Evolutionary conservation across 2,329 filamentous ascomycete genomes (phyloP).

Genomic region (Onygenales sp.): DNA sequence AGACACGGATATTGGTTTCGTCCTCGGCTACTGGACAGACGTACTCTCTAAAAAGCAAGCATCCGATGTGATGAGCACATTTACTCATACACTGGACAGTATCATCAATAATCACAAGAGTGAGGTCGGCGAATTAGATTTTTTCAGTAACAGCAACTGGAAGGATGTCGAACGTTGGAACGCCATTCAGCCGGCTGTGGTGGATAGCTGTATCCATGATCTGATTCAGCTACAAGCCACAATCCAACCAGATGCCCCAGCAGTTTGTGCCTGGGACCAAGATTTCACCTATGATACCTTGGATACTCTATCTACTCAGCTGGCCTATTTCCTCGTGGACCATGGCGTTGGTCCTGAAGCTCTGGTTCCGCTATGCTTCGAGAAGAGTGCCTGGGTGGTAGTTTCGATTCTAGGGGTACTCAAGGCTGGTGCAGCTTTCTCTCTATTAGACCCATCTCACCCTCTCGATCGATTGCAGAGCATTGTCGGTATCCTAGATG

Average conservation of each 20-base stretch:
- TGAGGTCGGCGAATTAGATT: not conserved
- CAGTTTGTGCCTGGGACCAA: conserved; percentile 16
- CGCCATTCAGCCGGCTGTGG: not conserved
- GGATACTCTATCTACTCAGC: conserved; percentile 11
- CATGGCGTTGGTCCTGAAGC: conserved; percentile 5
- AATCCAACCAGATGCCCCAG: conserved; percentile 7
- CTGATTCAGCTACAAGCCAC: conserved; percentile 6
- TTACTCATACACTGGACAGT: conserved; percentile 21
- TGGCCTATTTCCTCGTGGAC: conserved; percentile 5
- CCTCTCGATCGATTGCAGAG: conserved; percentile 2
- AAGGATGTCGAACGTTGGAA: conserved; percentile 2
- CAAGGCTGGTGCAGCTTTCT: conserved; percentile 12
- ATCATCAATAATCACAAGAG: conserved; percentile 19
- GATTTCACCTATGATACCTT: conserved; percentile 10
- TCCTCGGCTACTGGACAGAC: conserved; percentile 31
- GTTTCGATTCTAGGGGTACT: conserved; percentile 11
- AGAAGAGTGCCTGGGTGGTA: conserved; percentile 10
- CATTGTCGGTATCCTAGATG: not conserved
- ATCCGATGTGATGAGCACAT: conserved; percentile 18
- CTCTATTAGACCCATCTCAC: conserved; percentile 7
- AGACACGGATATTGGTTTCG: conserved; percentile 27
- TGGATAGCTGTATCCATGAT: conserved; percentile 9
- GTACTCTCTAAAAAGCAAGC: conserved; percentile 25
- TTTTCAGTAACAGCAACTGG: not conserved
- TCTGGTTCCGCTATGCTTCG: conserved; percentile 9